Evolutionary conservation across 768 basidiomycete species (phyloP).

Genomic region (Suillus brevipes): DNA sequence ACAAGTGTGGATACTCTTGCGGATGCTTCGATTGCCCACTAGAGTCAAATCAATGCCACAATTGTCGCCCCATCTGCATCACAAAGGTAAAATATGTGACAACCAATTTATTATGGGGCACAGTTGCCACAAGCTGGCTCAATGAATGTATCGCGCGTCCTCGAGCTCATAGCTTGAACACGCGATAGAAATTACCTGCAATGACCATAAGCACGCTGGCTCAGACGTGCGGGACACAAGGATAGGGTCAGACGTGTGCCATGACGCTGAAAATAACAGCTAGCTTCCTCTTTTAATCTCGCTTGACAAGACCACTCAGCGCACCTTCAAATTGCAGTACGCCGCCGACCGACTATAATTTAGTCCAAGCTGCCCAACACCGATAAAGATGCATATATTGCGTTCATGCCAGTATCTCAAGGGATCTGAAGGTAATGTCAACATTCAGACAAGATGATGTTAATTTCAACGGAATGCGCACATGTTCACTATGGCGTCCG

Average conservation of each 20-base stretch:
- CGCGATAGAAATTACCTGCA: background rate
- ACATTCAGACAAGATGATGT: background rate
- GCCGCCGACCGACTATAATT: background rate
- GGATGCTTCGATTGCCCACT: background rate
- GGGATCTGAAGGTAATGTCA: background rate
- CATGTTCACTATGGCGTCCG: background rate
- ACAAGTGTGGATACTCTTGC: background rate
- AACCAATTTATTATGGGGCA: background rate
- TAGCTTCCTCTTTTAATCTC: background rate
- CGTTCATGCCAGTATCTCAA: background rate
- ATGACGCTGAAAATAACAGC: background rate
- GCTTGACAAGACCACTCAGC: background rate
- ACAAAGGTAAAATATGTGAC: background rate
- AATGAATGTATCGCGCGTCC: background rate
- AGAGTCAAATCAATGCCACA: background rate
- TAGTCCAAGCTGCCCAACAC: background rate
- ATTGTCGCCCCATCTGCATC: background rate
- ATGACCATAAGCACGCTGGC: background rate
- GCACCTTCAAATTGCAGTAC: background rate
- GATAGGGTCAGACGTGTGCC: background rate
- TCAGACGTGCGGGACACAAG: background rate
- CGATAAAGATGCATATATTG: background rate
- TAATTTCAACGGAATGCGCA: background rate
- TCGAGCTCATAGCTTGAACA: background rate
- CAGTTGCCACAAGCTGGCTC: background rate